These are phyloP conservation scores for Endoconidiophora laricicola DNA, from an alignment of 2,329 filamentous ascomycete genomes.

Conservation along the genomic window DNA sequence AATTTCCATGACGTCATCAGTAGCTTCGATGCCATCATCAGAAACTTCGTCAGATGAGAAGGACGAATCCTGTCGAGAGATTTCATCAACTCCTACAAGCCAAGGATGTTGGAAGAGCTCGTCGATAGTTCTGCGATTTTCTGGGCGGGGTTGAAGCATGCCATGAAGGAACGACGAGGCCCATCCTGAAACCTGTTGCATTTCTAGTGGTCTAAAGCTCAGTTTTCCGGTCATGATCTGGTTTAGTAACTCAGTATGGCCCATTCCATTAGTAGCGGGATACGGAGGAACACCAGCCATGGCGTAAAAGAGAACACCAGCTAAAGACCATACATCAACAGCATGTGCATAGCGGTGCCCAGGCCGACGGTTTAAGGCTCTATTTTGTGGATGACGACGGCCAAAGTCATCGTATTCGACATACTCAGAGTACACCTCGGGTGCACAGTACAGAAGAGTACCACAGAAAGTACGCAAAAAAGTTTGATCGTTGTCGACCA, in stretches of 20 bases:
- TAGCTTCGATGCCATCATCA: constrained; percentile 40
- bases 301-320: constrained; percentile 76
- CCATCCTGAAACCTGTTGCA: constrained; percentile 40
- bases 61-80: constrained; percentile 18
- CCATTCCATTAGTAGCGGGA: constrained; percentile 57
- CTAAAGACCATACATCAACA: constrained; percentile 92
- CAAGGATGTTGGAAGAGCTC: constrained; percentile 59
- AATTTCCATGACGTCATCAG: constrained; percentile 15
- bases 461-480: constrained; percentile 95
- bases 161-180: constrained; percentile 57
- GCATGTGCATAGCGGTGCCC: constrained; percentile 70
- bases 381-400: constrained; percentile 42
- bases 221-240: constrained; percentile 70
- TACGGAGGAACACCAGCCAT: constrained; percentile 71
- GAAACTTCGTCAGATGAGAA: constrained; percentile 44
- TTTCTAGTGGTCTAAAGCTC: constrained; percentile 46
- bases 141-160: constrained; percentile 73
- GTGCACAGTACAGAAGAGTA: constrained; percentile 86
- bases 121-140: constrained; percentile 54
- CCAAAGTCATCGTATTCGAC: constrained; percentile 51
- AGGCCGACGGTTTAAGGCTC: constrained; percentile 16
- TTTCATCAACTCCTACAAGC: constrained; percentile 31
- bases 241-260: constrained; percentile 63
- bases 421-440: constrained; percentile 78
- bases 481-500: constrained; percentile 75